Evolutionary conservation across 345 rosid genomes (phyloP).

Genomic region (Salix udensis): DNA sequence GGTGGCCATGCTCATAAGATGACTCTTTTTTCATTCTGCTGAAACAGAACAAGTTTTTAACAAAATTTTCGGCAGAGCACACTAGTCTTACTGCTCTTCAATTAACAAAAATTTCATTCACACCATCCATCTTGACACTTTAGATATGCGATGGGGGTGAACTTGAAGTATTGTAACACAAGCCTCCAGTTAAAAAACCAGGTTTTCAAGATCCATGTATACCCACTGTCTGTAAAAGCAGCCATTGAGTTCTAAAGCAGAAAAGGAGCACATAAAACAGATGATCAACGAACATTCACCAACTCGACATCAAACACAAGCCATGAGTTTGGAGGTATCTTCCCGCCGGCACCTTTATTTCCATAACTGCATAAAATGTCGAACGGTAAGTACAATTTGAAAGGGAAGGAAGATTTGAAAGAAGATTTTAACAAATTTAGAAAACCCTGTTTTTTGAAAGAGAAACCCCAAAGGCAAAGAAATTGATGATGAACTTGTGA

Average conservation of each 20-base stretch:
- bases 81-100: not conserved
- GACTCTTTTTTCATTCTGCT: not conserved
- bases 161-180: not conserved
- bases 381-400: not conserved
- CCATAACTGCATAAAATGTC: conserved; percentile 42
- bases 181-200: not conserved
- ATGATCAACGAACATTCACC: conserved; percentile 45
- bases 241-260: not conserved
- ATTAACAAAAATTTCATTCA: not conserved
- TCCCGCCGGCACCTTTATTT: conserved; percentile 35
- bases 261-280: not conserved
- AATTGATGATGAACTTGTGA: not conserved
- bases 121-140: not conserved
- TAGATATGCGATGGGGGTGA: not conserved
- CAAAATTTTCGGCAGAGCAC: conserved; percentile 2
- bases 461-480: not conserved
- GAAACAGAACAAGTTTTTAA: not conserved
- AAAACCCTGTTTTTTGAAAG: not conserved
- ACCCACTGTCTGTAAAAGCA: not conserved
- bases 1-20: not conserved
- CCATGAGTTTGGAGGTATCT: conserved; percentile 70
- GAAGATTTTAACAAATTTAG: not conserved
- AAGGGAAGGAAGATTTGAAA: not conserved
- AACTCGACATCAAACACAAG: conserved; percentile 68
- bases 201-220: not conserved